Evolutionary conservation across 108 stramenopile species (phyloP).

Genomic region (Aurantiochytrium sp.): DNA sequence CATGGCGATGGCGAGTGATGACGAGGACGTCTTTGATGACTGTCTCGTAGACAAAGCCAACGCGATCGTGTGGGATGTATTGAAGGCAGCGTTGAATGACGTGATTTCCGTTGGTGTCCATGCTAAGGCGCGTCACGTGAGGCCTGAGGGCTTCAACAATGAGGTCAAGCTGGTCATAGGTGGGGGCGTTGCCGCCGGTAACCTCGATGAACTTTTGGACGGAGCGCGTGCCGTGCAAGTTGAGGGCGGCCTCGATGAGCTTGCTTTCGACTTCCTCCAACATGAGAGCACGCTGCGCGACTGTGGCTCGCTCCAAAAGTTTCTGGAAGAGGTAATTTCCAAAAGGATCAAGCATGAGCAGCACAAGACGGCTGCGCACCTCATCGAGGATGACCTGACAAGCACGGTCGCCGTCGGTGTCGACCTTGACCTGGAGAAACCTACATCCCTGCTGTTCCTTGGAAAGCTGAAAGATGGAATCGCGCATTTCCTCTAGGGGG

Average conservation of each 20-base stretch:
- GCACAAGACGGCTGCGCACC: slow-evolving; percentile 81
- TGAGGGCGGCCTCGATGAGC: slow-evolving; percentile 83
- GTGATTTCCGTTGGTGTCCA: slow-evolving; percentile 95
- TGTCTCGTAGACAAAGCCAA: slow-evolving; percentile 84
- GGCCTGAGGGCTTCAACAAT: slow-evolving; percentile 69
- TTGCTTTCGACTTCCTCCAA: slow-evolving; percentile 70
- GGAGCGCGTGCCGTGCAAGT: slow-evolving; percentile 89
- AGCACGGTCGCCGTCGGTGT: slow-evolving; percentile 79
- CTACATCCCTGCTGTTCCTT: slow-evolving; percentile 89
- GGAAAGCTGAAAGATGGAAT: slow-evolving; percentile 74
- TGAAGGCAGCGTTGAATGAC: slow-evolving; percentile 87
- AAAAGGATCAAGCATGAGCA: slow-evolving; percentile 93
- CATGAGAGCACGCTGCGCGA: slow-evolving; percentile 70
- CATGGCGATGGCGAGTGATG: slow-evolving; percentile 92
- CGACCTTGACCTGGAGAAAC: slow-evolving; percentile 85
- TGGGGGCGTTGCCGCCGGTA: slow-evolving; percentile 32
- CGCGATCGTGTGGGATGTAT: slow-evolving; percentile 76
- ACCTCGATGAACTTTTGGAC: slow-evolving; percentile 95
- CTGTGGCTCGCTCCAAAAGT: slow-evolving; percentile 78
- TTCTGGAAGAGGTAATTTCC: slow-evolving; percentile 97
- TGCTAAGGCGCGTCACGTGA: slow-evolving; percentile 82
- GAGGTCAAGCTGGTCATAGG: slow-evolving; percentile 33
- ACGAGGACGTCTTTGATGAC: slow-evolving; percentile 75
- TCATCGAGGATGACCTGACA: slow-evolving; percentile 81
- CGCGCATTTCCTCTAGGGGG: slow-evolving; percentile 68